Percentiles rank a stretch among this genome's conserved stretches.
phyloP scores from a whole-genome alignment of 2,329 filamentous ascomycete species.

The Aaosphaeria pasadenensis region DNA sequence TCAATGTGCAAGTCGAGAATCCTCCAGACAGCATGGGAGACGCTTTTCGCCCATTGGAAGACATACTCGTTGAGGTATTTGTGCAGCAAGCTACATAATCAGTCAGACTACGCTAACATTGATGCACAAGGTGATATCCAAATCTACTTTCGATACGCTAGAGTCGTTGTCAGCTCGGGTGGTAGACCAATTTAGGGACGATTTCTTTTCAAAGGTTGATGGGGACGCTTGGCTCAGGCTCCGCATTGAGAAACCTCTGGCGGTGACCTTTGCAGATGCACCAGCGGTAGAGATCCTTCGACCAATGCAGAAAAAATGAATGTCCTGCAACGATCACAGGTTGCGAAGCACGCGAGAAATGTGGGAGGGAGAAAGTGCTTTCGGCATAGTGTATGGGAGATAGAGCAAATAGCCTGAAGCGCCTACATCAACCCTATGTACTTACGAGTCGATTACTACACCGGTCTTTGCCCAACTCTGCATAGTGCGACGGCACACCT shows the following conservation, averaged over 20 bases:
- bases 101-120: neutral
- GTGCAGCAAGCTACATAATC: slow-evolving; percentile 7
- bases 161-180: slow-evolving; percentile 41
- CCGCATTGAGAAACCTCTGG: slow-evolving; percentile 68
- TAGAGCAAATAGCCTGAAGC: too few relatives aligned
- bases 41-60: slow-evolving; percentile 56
- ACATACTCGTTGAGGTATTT: slow-evolving; percentile 58
- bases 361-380: too few relatives aligned
- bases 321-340: too few relatives aligned
- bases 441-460: neutral
- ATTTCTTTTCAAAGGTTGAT: slow-evolving; percentile 31
- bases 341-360: too few relatives aligned
- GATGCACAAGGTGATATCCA: neutral
- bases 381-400: too few relatives aligned
- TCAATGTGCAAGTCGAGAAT: slow-evolving; percentile 61
- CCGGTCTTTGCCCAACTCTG: too few relatives aligned
- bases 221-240: slow-evolving; percentile 56
- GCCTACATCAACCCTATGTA: too few relatives aligned
- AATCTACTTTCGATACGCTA: slow-evolving; percentile 43
- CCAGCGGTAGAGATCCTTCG: slow-evolving; percentile 61
- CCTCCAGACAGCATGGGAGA: slow-evolving; percentile 45
- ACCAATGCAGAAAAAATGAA: slow-evolving; percentile 7
- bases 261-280: slow-evolving; percentile 69
- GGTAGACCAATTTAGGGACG: slow-evolving; percentile 41
- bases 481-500: too few relatives aligned